Evolutionary conservation across 345 rosid genomes (phyloP), one percentile per base, ranked within the genome.

Genomic region (Limnanthes douglasii): DNA sequence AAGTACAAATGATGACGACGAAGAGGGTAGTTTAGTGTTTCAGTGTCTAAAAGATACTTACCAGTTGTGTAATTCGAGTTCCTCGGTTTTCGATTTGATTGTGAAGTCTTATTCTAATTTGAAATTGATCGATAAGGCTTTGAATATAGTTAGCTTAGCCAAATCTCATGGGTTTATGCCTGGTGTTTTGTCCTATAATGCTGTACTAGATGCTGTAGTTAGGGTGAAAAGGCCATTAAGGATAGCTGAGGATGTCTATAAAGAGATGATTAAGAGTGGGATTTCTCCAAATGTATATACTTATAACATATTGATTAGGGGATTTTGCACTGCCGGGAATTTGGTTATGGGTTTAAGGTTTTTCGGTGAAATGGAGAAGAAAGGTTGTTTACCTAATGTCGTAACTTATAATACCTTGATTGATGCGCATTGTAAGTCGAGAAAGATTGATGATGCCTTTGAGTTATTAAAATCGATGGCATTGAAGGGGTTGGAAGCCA

Each of bases 121-220:
- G 50, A 54, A 59, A 34, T 45, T 81, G 42, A 55, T 70, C 12
- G 81, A 70, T 41, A 68, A 81, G 59, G 90, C 86, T 46, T 16
- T 66, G 37, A 59, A 59, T 18, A 48, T 86, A 18, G 56, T 86
- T 10, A 53, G 44, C 59, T 54, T 68, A 15, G 92, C 92, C 11
- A 70, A 74, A 39, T 18, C 34, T 13, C 56, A 70, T 51, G 96
- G 94, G 24, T 78, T 77, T 16, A 78, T 86, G 94, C 96, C 94
- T 17, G 96, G 96, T n/a, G 74, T 77, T 23, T 61, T 86, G 40
- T 70, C 94, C 1, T 86, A 86, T 43, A 86, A 86, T 54, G 78
- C 96, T 5, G 55, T 86, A 6, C 42, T 86, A 32, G 96, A 86
- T 54, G 72, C 92, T 1, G 43, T 72, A 26, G 60, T 81, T 31